Evolutionary conservation across 331 rosid species (phyloP), one percentile per base, ranked within the genome.

Genomic region (Malus hybrid): DNA sequence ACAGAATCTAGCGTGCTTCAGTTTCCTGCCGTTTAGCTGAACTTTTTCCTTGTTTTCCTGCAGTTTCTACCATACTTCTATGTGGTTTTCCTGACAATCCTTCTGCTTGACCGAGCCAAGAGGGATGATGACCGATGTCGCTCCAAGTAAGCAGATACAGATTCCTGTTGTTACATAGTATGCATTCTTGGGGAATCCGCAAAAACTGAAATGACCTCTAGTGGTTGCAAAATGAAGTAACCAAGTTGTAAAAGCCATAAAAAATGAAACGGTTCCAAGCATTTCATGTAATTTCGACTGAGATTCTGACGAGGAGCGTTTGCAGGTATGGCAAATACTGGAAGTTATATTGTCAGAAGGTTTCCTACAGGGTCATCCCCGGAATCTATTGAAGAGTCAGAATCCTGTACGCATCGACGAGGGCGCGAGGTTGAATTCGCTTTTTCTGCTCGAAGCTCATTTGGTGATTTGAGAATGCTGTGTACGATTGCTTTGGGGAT

Each of bases 31-130:
- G 57, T 50, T 14, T 39, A 73, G 64, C 73, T 79, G 22, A 77
- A 44, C 62, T 50, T 2, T 39, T 19, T 65, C 63, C 22, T 33
- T 60, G 30, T 66, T 66, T 53, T 71, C 29, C 8, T 86, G 89
- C 93, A 94, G 99, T 85, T 87, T 82, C 85, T 94, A 72, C 96
- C 99, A 34, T 94, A 92, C 86, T 94, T 94, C 86, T 94, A 94
- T 33, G 96, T 94, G 80, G 83, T 90, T 67, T 94, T 88, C 83
- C 97, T 94, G 16, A 90, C 87, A 42, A 90, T 92, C 83, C 97
- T 94, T 78, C 97, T 94, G 50, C 80, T 92, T 7, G 99, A 94
- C 82, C 93, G 99, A 69, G 99, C 99, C 6, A 90, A 94, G 78
- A 86, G 99, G 83, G 99, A 94, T n/a, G 97, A 94, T 36, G 96